Evolutionary conservation across 768 basidiomycete genomes (phyloP).

Genomic region (Phylloporus scabripes): DNA sequence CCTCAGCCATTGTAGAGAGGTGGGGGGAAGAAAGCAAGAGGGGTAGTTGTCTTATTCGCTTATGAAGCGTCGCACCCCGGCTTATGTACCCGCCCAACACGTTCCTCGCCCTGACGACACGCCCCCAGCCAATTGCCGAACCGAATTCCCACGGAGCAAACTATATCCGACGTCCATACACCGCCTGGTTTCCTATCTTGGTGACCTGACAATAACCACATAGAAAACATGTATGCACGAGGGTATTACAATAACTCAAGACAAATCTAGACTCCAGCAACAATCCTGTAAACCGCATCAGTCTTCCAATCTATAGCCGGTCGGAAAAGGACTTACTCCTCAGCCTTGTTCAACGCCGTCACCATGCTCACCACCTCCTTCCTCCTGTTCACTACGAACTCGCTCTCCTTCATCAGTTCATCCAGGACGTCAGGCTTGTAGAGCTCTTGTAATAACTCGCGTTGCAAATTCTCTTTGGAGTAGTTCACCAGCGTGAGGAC

Average conservation of each 20-base stretch:
- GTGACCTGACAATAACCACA: constrained; percentile 16
- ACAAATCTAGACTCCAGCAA: constrained; percentile 50
- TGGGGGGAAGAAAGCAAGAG: constrained; percentile 18
- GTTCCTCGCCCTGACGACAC: constrained; percentile 19
- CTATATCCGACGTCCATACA: too few species aligned
- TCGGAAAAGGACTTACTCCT: constrained; percentile 72
- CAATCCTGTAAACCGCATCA: constrained; percentile 41
- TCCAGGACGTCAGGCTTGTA: constrained; percentile 97
- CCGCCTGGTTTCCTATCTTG: too few species aligned
- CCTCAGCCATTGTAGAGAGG: constrained; percentile 44
- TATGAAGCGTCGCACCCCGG: constrained; percentile 14
- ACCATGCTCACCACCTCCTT: constrained; percentile 96
- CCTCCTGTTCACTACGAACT: constrained; percentile 80
- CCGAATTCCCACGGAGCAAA: too few species aligned
- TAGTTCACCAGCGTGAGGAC: constrained; percentile 85
- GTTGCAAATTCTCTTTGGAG: constrained; percentile 92
- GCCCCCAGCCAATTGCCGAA: constrained; percentile 10
- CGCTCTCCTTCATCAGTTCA: constrained; percentile 92
- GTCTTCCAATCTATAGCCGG: constrained; percentile 1
- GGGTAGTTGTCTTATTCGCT: constrained; percentile 8
- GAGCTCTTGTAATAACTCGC: constrained; percentile 89
- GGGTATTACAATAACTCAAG: constrained; percentile 29
- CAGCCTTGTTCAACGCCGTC: constrained; percentile 90
- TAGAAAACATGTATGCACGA: constrained; percentile 19
- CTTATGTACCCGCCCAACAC: constrained; percentile 23